Evolutionary conservation across 108 stramenopile species (phyloP).

Genomic region (Parmales sp.): DNA sequence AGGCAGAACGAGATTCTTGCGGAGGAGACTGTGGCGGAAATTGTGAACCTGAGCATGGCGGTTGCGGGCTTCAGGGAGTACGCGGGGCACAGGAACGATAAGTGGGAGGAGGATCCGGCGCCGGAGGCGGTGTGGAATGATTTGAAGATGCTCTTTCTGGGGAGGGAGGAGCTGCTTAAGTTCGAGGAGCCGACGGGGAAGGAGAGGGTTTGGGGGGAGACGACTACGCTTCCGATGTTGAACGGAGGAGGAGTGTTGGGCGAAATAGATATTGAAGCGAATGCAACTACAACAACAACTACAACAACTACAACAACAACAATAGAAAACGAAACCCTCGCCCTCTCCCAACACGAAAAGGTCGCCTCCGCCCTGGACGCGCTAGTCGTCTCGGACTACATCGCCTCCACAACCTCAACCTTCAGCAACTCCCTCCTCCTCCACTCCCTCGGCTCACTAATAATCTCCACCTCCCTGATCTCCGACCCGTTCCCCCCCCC

Average conservation of each 20-base stretch:
- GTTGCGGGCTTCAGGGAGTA: neutral
- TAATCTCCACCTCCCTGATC: neutral
- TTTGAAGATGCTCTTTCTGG: neutral
- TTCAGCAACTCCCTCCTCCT: no score
- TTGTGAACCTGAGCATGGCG: neutral
- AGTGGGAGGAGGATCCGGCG: neutral
- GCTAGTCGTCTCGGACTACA: no score
- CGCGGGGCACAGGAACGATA: neutral
- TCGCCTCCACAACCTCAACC: no score
- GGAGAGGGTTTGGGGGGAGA: neutral
- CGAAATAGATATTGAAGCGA: no score
- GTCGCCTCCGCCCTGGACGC: no score
- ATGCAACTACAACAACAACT: no score
- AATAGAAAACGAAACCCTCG: no score
- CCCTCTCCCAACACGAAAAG: no score
- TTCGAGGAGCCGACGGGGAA: neutral
- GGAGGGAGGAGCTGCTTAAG: neutral
- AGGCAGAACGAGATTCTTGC: neutral
- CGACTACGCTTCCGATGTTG: neutral
- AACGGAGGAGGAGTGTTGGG: no score
- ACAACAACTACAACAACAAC: no score
- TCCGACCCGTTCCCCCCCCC: neutral
- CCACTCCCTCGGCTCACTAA: no score
- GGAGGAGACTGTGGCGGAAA: neutral
- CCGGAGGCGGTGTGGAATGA: neutral